Percentiles rank a stretch among this genome's conserved stretches.
These are phyloP conservation scores for Allomyces macrogynus DNA, from an alignment of 192 early-diverging fungal species.

Conservation along the genomic window DNA sequence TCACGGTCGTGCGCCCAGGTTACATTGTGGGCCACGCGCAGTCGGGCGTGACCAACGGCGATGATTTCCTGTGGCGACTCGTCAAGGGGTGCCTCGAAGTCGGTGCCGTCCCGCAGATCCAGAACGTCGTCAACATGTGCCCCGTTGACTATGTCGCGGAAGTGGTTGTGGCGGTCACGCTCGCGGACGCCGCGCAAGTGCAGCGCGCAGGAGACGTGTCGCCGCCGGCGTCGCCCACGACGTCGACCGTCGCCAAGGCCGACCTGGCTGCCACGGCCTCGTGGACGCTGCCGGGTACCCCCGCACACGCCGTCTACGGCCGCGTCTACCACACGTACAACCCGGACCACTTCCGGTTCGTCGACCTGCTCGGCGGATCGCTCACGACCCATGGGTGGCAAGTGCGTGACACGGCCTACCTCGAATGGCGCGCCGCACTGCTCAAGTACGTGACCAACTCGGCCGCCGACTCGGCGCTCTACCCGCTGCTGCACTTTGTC, in stretches of 20 bases:
- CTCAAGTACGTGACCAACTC: slow-evolving; percentile 76
- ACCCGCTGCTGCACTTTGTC: slow-evolving; percentile 91
- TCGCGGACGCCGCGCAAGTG: slow-evolving; percentile 8
- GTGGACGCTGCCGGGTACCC: neutral
- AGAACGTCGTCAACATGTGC: slow-evolving; percentile 87
- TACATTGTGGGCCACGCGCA: slow-evolving; percentile 81
- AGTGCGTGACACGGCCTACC: slow-evolving; percentile 58
- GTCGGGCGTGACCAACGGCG: slow-evolving; percentile 81
- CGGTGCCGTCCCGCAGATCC: slow-evolving; percentile 65
- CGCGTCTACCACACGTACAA: slow-evolving; percentile 83
- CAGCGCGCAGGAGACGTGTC: slow-evolving; percentile 2
- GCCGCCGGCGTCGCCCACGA: slow-evolving; percentile 6
- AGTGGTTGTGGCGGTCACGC: slow-evolving; percentile 46
- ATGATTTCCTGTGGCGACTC: slow-evolving; percentile 95
- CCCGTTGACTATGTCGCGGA: slow-evolving; percentile 89
- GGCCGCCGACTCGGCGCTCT: slow-evolving; percentile 65
- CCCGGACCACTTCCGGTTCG: slow-evolving; percentile 61
- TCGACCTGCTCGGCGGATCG: slow-evolving; percentile 53
- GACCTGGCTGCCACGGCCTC: too few relatives aligned
- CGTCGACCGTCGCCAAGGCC: neutral
- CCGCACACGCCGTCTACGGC: slow-evolving; percentile 20
- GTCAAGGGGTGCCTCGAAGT: slow-evolving; percentile 92
- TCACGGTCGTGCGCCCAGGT: slow-evolving; percentile 84
- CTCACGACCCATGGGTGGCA: slow-evolving; percentile 52
- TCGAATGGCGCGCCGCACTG: slow-evolving; percentile 69